These are phyloP conservation scores for Hygrophorus pudorinus DNA, from an alignment of 768 basidiomycete genomes.

Conservation along the genomic window DNA sequence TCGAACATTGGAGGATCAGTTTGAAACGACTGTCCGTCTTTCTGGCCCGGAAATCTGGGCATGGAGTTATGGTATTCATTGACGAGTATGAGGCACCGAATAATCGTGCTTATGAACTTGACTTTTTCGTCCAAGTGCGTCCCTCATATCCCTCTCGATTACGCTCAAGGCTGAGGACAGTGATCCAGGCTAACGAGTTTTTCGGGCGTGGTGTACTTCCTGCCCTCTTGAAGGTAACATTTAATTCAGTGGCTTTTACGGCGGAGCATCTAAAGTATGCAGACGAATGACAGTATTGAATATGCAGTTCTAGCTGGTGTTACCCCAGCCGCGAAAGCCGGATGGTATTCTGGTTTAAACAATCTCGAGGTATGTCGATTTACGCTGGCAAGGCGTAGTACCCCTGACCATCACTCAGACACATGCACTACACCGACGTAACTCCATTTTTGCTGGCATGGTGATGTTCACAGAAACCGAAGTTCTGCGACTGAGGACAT, in stretches of 20 bases:
- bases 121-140: conserved; percentile 10
- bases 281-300: conserved; percentile 7
- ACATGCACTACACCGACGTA: conserved; percentile 7
- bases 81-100: no score
- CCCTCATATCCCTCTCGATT: conserved; percentile 5
- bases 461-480: conserved; percentile 11
- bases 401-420: conserved; percentile 7
- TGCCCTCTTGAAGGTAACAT: conserved; percentile 10
- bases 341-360: no score
- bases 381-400: neutral
- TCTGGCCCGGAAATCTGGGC: conserved; percentile 8
- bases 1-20: conserved; percentile 2
- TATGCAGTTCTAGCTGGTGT: conserved; percentile 8
- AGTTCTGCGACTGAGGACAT: conserved; percentile 5
- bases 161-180: conserved; percentile 1
- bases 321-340: conserved; percentile 7
- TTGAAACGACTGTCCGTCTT: conserved; percentile 7
- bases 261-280: neutral
- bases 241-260: conserved; percentile 4
- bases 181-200: conserved; percentile 8
- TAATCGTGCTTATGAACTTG: conserved; percentile 9
- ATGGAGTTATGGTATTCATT: conserved; percentile 9
- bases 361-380: conserved; percentile 6
- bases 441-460: conserved; percentile 9
- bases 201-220: no score